A percentile compares a stretch with the other conserved stretches of the same genome.
These are phyloP conservation scores for Melampsora americana DNA, from an alignment of 1,284 basidiomycete genomes.

Conservation along the genomic window DNA sequence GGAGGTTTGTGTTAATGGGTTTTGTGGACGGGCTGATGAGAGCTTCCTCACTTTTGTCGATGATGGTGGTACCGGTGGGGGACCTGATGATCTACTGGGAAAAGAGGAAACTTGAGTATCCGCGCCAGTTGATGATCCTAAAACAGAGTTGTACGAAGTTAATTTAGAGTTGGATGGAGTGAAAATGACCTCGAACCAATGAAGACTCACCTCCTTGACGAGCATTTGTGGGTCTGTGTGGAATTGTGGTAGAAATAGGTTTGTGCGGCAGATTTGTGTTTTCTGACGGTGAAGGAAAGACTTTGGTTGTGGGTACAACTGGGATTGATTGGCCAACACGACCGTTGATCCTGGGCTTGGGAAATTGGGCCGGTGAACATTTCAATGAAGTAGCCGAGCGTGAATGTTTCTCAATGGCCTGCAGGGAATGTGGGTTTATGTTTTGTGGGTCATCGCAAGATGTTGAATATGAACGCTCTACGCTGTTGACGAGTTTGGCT, in stretches of 20 bases:
- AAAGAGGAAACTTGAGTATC: background rate
- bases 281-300: background rate
- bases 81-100: constrained; percentile 1
- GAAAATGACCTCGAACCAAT: background rate
- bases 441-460: background rate
- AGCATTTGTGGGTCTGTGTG: background rate
- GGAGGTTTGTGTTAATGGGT: background rate
- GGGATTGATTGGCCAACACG: background rate
- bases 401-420: background rate
- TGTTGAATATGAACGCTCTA: background rate
- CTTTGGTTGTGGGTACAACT: background rate
- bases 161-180: background rate
- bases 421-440: background rate
- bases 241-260: too few relatives aligned
- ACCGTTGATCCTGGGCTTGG: background rate
- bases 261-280: too few relatives aligned
- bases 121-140: constrained; percentile 2
- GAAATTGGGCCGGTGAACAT: background rate
- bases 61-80: background rate
- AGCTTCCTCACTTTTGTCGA: background rate
- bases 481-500: background rate
- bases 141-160: background rate
- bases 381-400: background rate
- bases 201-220: background rate
- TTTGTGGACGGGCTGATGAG: background rate